phyloP scores from a whole-genome alignment of 2,329 filamentous ascomycete species.

The Alternaria atra region DNA sequence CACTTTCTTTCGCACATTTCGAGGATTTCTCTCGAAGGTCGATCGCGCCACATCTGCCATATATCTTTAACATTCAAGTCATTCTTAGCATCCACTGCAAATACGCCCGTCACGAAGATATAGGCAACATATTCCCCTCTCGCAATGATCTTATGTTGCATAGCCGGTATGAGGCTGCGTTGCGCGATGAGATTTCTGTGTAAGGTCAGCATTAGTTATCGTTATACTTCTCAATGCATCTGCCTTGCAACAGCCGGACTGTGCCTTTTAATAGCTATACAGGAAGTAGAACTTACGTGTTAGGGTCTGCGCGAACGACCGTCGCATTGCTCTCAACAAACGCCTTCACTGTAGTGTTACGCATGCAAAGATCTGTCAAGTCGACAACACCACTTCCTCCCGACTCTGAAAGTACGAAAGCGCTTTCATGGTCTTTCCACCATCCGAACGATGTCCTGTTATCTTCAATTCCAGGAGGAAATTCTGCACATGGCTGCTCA shows the following conservation, averaged over 20 bases:
- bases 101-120: neutral
- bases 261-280: too few relatives aligned
- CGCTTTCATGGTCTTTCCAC: neutral
- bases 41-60: neutral
- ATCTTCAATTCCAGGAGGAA: conserved; percentile 29
- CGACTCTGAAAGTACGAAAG: conserved; percentile 37
- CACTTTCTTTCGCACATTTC: neutral
- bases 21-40: neutral
- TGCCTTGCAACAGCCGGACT: too few relatives aligned
- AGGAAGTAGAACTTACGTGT: conserved; percentile 19
- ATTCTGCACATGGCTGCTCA: neutral
- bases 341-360: neutral
- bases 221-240: neutral
- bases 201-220: conserved; percentile 39
- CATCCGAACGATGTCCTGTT: neutral
- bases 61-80: neutral
- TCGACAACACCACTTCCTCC: conserved; percentile 38
- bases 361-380: neutral
- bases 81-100: neutral
- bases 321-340: neutral
- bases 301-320: neutral
- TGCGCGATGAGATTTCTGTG: conserved; percentile 49
- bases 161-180: conserved; percentile 42
- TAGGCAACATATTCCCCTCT: neutral
- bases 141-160: neutral